phyloP scores from a whole-genome alignment of 306 rosid species.

The Citrullus colocynthis region DNA sequence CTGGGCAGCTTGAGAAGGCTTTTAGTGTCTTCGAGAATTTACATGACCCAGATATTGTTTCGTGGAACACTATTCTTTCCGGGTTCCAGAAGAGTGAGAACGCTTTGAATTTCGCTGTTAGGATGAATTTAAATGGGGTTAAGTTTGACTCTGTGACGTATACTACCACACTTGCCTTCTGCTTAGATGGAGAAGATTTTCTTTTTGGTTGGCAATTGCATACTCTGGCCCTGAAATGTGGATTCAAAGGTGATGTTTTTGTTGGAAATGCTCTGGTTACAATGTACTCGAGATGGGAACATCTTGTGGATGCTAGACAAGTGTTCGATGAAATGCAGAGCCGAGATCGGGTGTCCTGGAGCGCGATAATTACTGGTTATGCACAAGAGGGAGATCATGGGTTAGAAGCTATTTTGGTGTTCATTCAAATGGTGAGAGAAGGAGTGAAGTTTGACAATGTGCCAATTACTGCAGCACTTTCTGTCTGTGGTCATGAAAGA shows the following conservation, averaged over 20 bases:
- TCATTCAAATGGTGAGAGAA: slow-evolving; percentile 49
- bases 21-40: slow-evolving; percentile 40
- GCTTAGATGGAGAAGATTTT: slow-evolving; percentile 36
- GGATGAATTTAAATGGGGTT: slow-evolving; percentile 45
- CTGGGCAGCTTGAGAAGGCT: slow-evolving; percentile 33
- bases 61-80: slow-evolving; percentile 82
- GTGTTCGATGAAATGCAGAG: slow-evolving; percentile 55
- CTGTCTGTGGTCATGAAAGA: slow-evolving; percentile 62
- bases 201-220: slow-evolving; percentile 61
- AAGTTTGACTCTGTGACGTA: slow-evolving; percentile 54
- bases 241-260: slow-evolving; percentile 49
- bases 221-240: slow-evolving; percentile 38
- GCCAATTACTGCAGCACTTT: slow-evolving; percentile 56
- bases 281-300: slow-evolving; percentile 56
- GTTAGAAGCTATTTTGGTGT: slow-evolving; percentile 38
- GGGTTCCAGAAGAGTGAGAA: slow-evolving; percentile 47
- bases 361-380: slow-evolving; percentile 63
- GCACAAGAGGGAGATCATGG: slow-evolving; percentile 63
- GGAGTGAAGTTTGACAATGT: slow-evolving; percentile 59
- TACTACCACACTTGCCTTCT: slow-evolving; percentile 49
- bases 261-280: slow-evolving; percentile 64
- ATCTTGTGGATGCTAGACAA: slow-evolving; percentile 38
- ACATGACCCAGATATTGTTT: slow-evolving; percentile 44
- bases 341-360: slow-evolving; percentile 67
- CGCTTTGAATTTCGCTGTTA: slow-evolving; percentile 41